These are phyloP conservation scores for Gonium pectorale DNA, from an alignment of 139 green algal genomes.

Conservation along the genomic window DNA sequence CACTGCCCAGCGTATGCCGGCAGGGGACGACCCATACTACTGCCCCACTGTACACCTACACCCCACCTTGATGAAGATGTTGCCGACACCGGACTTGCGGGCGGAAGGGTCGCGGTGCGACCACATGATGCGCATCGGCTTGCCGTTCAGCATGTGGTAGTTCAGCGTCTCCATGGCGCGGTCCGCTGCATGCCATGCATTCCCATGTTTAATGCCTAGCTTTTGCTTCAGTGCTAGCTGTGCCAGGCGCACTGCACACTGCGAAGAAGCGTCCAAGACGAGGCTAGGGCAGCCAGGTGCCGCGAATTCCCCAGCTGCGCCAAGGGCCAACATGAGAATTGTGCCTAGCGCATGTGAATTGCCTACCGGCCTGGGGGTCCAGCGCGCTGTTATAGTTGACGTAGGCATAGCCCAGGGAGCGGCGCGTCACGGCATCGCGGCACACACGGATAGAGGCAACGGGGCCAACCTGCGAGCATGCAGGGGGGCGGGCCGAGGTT, in stretches of 20 bases:
- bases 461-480: conserved; percentile 81
- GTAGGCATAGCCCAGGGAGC: conserved; percentile 95
- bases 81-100: conserved; percentile 86
- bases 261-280: too few species aligned
- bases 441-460: conserved; percentile 94
- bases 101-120: conserved; percentile 83
- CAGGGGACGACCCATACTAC: too few species aligned
- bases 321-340: too few species aligned
- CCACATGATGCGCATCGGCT: conserved; percentile 97
- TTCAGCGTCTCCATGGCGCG: conserved; percentile 92
- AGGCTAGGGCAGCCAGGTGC: too few species aligned
- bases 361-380: conserved; percentile 84
- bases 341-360: too few species aligned
- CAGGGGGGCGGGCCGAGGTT: background rate
- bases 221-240: too few species aligned
- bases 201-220: too few species aligned
- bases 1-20: too few species aligned
- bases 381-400: conserved; percentile 94
- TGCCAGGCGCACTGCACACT: too few species aligned
- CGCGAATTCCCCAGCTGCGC: too few species aligned
- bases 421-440: conserved; percentile 91
- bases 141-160: conserved; percentile 87
- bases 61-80: conserved; percentile 97
- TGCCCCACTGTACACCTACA: too few species aligned
- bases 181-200: conserved; percentile 68